phyloP scores from a whole-genome alignment of 495 filamentous ascomycete genomes.

The Lentithecium fluviatile region DNA sequence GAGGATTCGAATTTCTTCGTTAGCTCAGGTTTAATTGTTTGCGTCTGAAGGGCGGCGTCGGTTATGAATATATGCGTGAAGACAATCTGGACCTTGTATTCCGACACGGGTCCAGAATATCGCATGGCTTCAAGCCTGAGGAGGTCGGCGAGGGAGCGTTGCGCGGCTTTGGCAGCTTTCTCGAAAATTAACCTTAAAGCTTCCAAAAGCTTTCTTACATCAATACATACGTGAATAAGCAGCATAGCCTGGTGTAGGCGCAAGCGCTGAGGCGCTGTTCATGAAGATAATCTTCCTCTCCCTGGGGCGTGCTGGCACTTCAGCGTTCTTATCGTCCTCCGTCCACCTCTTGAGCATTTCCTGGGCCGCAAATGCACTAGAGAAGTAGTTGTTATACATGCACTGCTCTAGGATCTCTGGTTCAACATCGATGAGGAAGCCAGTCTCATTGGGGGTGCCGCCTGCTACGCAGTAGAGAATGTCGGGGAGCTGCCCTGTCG shows the following conservation, averaged over 20 bases:
- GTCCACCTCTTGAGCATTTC: slow-evolving; percentile 25
- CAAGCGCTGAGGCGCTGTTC: slow-evolving; percentile 25
- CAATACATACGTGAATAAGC: slow-evolving; percentile 42
- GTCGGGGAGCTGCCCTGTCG: slow-evolving; percentile 22
- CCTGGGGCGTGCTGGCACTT: neutral
- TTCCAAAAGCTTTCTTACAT: neutral
- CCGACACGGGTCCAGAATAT: slow-evolving; percentile 23
- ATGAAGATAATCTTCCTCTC: slow-evolving; percentile 29
- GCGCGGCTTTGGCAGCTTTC: slow-evolving; percentile 39
- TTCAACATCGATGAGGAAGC: slow-evolving; percentile 12
- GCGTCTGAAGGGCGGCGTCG: slow-evolving; percentile 40
- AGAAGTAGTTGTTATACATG: slow-evolving; percentile 34
- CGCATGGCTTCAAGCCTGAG: slow-evolving; percentile 43
- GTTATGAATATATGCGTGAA: slow-evolving; percentile 37
- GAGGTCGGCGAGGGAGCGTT: slow-evolving; percentile 45
- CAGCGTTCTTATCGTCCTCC: slow-evolving; percentile 19
- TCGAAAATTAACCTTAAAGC: neutral
- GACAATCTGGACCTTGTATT: slow-evolving; percentile 36
- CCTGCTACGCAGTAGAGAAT: slow-evolving; percentile 29
- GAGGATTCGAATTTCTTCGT: slow-evolving; percentile 43
- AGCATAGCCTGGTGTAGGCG: slow-evolving; percentile 38
- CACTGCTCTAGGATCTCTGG: neutral
- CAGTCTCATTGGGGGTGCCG: slow-evolving; percentile 18
- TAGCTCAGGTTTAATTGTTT: slow-evolving; percentile 42
- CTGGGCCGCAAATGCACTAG: slow-evolving; percentile 21